Base-by-base conservation (phyloP, 441 rosid genomes). In the Raphanus hybrid region DNA sequence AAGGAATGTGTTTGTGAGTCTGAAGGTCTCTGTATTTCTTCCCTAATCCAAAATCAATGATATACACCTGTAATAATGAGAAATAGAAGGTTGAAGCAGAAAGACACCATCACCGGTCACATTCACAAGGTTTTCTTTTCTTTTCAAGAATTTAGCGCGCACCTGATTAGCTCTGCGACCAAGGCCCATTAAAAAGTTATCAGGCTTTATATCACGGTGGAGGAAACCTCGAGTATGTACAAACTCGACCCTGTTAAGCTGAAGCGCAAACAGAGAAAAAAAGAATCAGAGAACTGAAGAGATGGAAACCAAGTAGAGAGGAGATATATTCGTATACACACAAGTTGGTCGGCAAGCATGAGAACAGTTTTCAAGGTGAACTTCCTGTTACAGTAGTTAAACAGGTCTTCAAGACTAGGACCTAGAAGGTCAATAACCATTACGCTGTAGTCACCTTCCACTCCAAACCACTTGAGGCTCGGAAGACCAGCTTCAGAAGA, bases 201-300 rank as follows among this genome's bases (percentile, higher is more conserved):
- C 98, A 72, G 98, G 98, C 86, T 94, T 94, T 78, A 94, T 94
- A 82, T 94, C 97, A 80, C 98, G 97, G 78, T 94, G 98, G 81
- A 94, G 97, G 81, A 94, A 94, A 75, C 98, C 97, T 73, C 97
- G 87, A 48, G 91, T 90, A 81, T 94, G 98, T 96, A 94, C 90
- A 76, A 84, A 92, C 74, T 92, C 98, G 73, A 94, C 96, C 81
- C 98, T 92, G 80, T 90, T 94, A 78, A 94, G 90, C 98, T 92
- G 85, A 73, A 77, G 50, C 74, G 3, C 32, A 32, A 70, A 35
- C n/a, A 82, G 58, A 43, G 34, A 59, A 75, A 58, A 52, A 45
- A 34, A 0, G 8, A 57, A 16, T 77, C 57, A 58, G 61, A n/a
- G 9, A 27, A 72, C 41, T 37, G 5, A 71, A 45, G 12, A 64